phyloP scores from a whole-genome alignment of 2,329 filamentous ascomycete species.

The Colletotrichum orbiculare region DNA sequence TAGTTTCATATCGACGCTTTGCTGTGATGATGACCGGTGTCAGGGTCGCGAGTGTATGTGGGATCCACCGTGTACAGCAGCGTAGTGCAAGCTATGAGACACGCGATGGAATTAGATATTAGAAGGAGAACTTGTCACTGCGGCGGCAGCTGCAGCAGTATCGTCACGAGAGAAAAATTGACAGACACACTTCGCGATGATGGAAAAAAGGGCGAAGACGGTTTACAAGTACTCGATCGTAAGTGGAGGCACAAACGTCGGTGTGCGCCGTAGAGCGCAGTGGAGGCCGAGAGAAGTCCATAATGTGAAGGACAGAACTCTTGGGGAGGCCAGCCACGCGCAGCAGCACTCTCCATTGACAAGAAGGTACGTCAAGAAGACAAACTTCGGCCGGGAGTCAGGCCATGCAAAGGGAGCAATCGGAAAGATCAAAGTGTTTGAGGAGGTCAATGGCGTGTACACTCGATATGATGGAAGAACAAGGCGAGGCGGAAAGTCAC shows the following conservation, averaged over 20 bases:
- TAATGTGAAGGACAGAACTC: constrained; percentile 13
- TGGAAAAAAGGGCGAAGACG: constrained; percentile 2
- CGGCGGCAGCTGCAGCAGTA: too few relatives aligned
- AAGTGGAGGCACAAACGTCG: constrained; percentile 9
- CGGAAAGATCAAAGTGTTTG: neutral
- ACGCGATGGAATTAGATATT: too few relatives aligned
- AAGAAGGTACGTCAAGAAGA: constrained; percentile 5
- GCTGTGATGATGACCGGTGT: neutral
- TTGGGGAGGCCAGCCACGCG: constrained; percentile 19
- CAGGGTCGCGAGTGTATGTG: neutral
- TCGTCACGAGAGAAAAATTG: neutral
- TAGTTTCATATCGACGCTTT: constrained; percentile 6
- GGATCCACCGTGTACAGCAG: neutral
- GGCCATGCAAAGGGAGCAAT: neutral
- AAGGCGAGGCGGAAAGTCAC: neutral
- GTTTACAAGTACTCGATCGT: constrained; percentile 18
- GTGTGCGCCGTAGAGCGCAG: neutral
- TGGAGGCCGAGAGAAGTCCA: constrained; percentile 25
- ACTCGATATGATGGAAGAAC: neutral
- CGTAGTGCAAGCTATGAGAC: neutral
- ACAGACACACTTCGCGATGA: neutral
- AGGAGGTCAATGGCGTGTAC: constrained; percentile 3
- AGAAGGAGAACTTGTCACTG: too few relatives aligned
- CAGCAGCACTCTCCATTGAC: neutral
- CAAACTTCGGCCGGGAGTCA: neutral